Base-by-base conservation (phyloP, 1,139 yeast species). In the Sugiyamaella pinicola region DNA sequence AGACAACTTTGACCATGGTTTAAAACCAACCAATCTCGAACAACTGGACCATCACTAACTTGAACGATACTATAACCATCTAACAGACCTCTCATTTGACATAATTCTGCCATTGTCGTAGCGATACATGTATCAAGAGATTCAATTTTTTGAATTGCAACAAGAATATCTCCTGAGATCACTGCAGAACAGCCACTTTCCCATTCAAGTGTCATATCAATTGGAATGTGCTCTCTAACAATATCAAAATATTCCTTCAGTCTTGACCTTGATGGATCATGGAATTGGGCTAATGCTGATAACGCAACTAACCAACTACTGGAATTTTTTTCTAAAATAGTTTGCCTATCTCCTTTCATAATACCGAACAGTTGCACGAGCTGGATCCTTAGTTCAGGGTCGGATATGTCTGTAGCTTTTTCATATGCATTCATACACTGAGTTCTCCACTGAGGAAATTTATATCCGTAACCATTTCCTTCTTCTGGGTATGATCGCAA, bases 71-170 rank as follows among this genome's bases (percentile, higher is more conserved):
- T 39, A 43, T 83, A 85, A 2, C 72, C 74, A 35, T 74, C 74
- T 51, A 87, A 73, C 24, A 81, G 68, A 1, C 91, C 89, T 57
- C 81, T 79, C 7, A 84, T 78, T 60, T 85, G 87, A 58, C 87
- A 75, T 24, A 87, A 65, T 34, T 82, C 80, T 6, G 91, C 79
- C 4, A 82, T 69, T 56, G 82, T 81, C 0, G 95, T 83, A 0
- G 93, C 83, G 0, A 88, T 81, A 15, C 87, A 79, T 28, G 80
- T 75, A 63, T 86, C 91, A 40, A 84, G 73, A 5, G 77, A 71
- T 64, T 86, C 87, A 24, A 87, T 69, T 2, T 80, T 75, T 48
- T 84, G 79, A 51, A 88, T 72, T 4, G 83, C 85, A 37, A 80
- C 77, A 46, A 87, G 72, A 56, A 77, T 77, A 49, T 82, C 81